Evolutionary conservation across 2,329 filamentous ascomycete species (phyloP).

Genomic region (Sporothrix phasma): DNA sequence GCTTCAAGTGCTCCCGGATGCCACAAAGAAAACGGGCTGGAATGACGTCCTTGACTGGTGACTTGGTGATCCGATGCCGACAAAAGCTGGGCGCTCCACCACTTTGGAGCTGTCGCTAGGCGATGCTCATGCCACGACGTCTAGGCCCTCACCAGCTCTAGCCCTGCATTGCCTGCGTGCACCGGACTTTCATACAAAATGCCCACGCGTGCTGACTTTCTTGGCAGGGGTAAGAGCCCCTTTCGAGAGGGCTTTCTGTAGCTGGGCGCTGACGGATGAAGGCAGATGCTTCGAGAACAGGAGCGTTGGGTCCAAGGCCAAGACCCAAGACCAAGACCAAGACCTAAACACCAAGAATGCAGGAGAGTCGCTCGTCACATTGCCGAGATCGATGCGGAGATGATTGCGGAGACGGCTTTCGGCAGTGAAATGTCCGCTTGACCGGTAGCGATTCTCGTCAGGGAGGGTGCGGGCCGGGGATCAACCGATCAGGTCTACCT

Average conservation of each 20-base stretch:
- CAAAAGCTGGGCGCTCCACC: background rate
- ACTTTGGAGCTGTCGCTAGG: background rate
- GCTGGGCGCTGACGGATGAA: background rate
- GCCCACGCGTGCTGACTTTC: constrained; percentile 3
- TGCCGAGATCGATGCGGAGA: background rate
- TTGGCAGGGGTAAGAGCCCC: background rate
- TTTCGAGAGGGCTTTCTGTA: background rate
- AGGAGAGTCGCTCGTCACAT: background rate
- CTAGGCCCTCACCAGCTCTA: background rate
- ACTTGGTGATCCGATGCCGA: too few relatives aligned
- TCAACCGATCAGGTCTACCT: background rate
- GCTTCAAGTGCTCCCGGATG: too few relatives aligned
- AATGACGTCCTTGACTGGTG: background rate
- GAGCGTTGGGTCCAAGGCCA: too few relatives aligned
- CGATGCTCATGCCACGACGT: background rate
- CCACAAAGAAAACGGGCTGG: background rate
- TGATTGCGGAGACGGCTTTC: background rate
- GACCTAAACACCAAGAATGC: background rate
- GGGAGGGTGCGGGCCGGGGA: background rate
- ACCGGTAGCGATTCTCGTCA: background rate
- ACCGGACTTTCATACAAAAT: background rate
- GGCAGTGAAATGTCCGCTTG: background rate
- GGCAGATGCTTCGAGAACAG: background rate
- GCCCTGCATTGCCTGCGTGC: background rate
- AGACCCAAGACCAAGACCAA: too few relatives aligned